Conservation (phyloP, 2,329 filamentous ascomycete species). For the Epichloe sylvatica region DNA sequence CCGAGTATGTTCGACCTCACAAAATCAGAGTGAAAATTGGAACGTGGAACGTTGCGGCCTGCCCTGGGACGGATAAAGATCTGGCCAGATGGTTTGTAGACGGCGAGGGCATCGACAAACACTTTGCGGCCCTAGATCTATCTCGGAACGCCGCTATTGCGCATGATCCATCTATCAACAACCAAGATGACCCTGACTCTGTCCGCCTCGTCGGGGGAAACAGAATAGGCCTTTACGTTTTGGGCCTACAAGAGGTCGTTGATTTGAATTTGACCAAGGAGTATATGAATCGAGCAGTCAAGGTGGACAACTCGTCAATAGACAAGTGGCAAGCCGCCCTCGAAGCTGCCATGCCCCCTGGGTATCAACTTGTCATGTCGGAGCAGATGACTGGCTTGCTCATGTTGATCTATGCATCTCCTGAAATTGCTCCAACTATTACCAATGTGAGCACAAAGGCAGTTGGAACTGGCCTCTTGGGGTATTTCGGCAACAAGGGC, state of each 20-base stretch:
- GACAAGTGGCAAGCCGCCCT: slow-evolving; percentile 72
- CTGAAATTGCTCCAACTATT: slow-evolving; percentile 58
- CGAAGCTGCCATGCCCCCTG: slow-evolving; percentile 56
- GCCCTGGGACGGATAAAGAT: slow-evolving; percentile 75
- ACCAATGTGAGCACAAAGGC: slow-evolving; percentile 69
- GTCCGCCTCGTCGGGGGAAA: slow-evolving; percentile 43
- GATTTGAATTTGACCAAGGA: slow-evolving; percentile 70
- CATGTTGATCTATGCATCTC: slow-evolving; percentile 72
- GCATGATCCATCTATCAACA: slow-evolving; percentile 19
- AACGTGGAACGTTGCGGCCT: slow-evolving; percentile 86
- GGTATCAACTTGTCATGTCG: slow-evolving; percentile 62
- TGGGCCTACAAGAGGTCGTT: slow-evolving; percentile 86
- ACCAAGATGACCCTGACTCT: slow-evolving; percentile 18
- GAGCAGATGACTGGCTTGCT: slow-evolving; percentile 80
- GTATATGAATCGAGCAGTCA: slow-evolving; percentile 52
- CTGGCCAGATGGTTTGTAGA: slow-evolving; percentile 78
- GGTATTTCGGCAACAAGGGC: slow-evolving; percentile 94
- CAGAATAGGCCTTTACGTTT: slow-evolving; percentile 75
- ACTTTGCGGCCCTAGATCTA: slow-evolving; percentile 41
- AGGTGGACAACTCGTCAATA: slow-evolving; percentile 55
- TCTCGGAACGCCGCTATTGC: slow-evolving; percentile 25
- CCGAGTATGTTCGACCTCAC: slow-evolving; percentile 65
- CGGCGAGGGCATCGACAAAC: slow-evolving; percentile 54
- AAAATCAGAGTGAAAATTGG: slow-evolving; percentile 77
- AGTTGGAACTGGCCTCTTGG: slow-evolving; percentile 79